Base-by-base conservation (phyloP, 73 alveolate genomes). In the Blepharisma stoltei region DNA sequence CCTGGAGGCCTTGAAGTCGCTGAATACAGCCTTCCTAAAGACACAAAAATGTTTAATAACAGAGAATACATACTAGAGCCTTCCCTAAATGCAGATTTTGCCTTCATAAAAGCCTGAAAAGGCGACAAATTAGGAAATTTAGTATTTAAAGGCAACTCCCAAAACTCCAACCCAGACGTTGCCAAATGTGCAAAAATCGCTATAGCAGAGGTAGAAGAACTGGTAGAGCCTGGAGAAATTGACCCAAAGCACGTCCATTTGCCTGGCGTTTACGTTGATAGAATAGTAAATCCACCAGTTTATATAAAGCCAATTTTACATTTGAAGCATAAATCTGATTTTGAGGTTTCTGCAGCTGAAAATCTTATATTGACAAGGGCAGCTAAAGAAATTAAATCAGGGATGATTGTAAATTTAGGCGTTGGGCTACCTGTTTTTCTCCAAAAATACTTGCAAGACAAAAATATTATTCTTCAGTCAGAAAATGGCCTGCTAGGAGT, bases 401-500 rank as follows among this genome's bases (percentile, higher is more conserved):
- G 95, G 27, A 87, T 87, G 95, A 83, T 90, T 81, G 92, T 92
- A 41, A 89, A 92, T 66, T 70, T 92, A 45, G 98, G 98, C 45
- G 87, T 90, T n/a, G 98, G 98, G 46, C 83, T 92, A 53, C 98
- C 98, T 25, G 87, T 96, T 6, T 76, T 90, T 14, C 49, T 81
- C n/a, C 81, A 95, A 7, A 83, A 86, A 14, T 81, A 78, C 73
- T 54, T 90, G 11, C 88, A 71, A 23, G 80, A 78, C 14, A 48
- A 80, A 32, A 67, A 71, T 8, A 84, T 92, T 7, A 81, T 80
- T 55, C 81, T 90, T 71, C 90, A 89, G 20, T 48, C 92, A 50
- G 98, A 92, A 65, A 90, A 86, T 54, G 98, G 98, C 18, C 85
- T 91, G 46, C 71, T 92, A 44, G 98, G 98, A 53, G 78, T 90